Base-by-base conservation (phyloP, 371 early-diverging fungal species). In the Syncephalastrum monosporum region DNA sequence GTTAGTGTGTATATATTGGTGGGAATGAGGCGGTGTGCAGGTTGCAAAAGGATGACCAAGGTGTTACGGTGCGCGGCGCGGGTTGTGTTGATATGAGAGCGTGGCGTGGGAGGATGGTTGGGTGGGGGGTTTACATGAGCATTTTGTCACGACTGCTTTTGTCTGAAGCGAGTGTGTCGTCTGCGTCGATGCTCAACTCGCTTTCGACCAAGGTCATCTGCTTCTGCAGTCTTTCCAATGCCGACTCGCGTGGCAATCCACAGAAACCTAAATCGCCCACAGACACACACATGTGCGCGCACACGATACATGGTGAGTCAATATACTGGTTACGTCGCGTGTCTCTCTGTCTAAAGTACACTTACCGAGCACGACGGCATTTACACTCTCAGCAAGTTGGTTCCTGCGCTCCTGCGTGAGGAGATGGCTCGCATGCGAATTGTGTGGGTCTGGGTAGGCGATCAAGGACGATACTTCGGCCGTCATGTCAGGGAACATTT, bases 391-490 rank as follows among this genome's bases (percentile, higher is more conserved):
- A 12, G 76, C 76, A n/a, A 75, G 52, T 43, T 61, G 47, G 2
- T 60, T 60, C 15, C 76, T 51, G 43, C 71, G 64, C 27, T 75
- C 67, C 42, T 72, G 71, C 14, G 56, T 50, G n/a, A 75, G 33
- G 29, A 75, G 53, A 50, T 75, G 67, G 13, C 55, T 56, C 1
- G 59, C 57, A 47, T 64, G 59, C 4, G 76, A 71, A 44, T 69
- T 55, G 17, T 60, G 48, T n/a, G 76, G 76, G 53, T 72, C 63
- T 7, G 56, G 50, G 60, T 75, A 75, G 21, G 76, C 76, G 38
- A 75, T 75, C 5, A 75, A 42, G 7, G 70, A 61, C 4, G 76
- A 62, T 2, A 75, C 76, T 50, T 75, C 68, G 17, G 63, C 63
- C 5, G 63, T 60, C 24, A 61, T 48, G n/a, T 70, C 69, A 27